Evolutionary conservation across 2,329 filamentous ascomycete genomes (phyloP).

Genomic region (Pseudofabraea citricarpa): DNA sequence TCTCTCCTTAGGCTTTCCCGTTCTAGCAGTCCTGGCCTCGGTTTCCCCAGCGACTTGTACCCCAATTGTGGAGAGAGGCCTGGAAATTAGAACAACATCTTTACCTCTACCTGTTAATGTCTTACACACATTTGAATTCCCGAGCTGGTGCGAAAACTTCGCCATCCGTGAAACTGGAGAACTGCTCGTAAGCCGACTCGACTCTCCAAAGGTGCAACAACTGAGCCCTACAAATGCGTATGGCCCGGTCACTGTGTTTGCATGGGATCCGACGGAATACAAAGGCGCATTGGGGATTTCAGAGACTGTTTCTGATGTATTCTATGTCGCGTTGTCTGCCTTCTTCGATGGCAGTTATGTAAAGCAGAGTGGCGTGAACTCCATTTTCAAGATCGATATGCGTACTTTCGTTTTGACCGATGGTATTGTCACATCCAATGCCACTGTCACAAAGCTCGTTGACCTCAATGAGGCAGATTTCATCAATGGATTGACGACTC

Average conservation of each 20-base stretch:
- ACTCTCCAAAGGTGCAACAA: constrained; percentile 27
- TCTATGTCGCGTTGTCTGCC: constrained; percentile 19
- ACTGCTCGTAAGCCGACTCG: constrained; percentile 29
- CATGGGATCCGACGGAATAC: constrained; percentile 25
- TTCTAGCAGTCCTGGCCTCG: too few relatives aligned
- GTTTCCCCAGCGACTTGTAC: too few relatives aligned
- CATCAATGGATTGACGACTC: constrained; percentile 22
- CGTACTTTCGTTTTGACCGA: constrained; percentile 10
- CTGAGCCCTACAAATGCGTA: constrained; percentile 23
- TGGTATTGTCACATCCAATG: background rate
- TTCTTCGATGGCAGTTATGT: constrained; percentile 23
- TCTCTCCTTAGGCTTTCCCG: too few relatives aligned
- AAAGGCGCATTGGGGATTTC: constrained; percentile 30
- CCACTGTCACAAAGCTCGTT: constrained; percentile 15
- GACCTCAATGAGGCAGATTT: constrained; percentile 19
- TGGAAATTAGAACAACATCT: too few relatives aligned
- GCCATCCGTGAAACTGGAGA: constrained; percentile 30
- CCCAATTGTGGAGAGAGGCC: too few relatives aligned
- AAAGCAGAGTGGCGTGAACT: constrained; percentile 14
- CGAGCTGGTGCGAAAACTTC: constrained; percentile 30
- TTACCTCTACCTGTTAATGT: constrained; percentile 9
- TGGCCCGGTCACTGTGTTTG: constrained; percentile 16
- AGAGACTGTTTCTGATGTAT: constrained; percentile 29
- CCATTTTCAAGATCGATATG: constrained; percentile 22
- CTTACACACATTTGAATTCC: constrained; percentile 5